A percentile compares a stretch with the other conserved stretches of the same genome.
Conservation (phyloP, 2,329 filamentous ascomycete species). For the Parastagonospora avenae region DNA sequence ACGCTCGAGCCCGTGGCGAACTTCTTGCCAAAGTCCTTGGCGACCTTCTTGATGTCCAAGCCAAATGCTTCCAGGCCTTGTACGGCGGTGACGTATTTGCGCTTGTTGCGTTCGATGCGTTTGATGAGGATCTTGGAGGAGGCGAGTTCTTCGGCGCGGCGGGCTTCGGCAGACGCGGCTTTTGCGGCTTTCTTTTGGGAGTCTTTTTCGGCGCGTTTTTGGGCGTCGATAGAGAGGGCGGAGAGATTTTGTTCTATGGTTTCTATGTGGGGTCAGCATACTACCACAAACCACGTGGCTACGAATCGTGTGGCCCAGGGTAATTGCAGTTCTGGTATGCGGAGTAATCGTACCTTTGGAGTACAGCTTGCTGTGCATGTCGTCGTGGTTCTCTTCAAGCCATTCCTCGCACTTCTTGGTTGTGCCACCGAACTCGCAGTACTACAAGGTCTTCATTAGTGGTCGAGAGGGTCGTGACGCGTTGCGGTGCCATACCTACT, state of each 20-base stretch:
- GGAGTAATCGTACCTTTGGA: conserved; percentile 69
- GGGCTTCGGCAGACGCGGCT: conserved; percentile 83
- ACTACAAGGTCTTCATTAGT: conserved; percentile 61
- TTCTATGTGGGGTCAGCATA: conserved; percentile 38
- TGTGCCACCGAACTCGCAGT: conserved; percentile 97
- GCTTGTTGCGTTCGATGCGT: conserved; percentile 96
- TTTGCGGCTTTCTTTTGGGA: conserved; percentile 96
- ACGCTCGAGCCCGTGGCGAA: conserved; percentile 94
- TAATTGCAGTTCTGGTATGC: background rate
- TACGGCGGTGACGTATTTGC: conserved; percentile 95
- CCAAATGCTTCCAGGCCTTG: conserved; percentile 88
- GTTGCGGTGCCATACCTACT: conserved; percentile 57
- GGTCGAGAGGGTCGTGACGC: background rate
- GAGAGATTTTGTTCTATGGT: conserved; percentile 83
- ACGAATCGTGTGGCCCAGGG: background rate
- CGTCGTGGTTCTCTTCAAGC: conserved; percentile 76
- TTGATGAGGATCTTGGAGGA: conserved; percentile 87
- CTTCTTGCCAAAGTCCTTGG: conserved; percentile 98
- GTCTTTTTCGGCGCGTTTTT: conserved; percentile 94
- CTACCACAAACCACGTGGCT: background rate
- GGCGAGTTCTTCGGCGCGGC: conserved; percentile 81
- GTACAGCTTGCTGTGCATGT: conserved; percentile 80
- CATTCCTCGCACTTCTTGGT: conserved; percentile 97
- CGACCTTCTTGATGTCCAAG: conserved; percentile 90
- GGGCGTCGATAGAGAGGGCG: conserved; percentile 84